Conservation (phyloP, 192 early-diverging fungal species). For the Paraglomus occultum region DNA sequence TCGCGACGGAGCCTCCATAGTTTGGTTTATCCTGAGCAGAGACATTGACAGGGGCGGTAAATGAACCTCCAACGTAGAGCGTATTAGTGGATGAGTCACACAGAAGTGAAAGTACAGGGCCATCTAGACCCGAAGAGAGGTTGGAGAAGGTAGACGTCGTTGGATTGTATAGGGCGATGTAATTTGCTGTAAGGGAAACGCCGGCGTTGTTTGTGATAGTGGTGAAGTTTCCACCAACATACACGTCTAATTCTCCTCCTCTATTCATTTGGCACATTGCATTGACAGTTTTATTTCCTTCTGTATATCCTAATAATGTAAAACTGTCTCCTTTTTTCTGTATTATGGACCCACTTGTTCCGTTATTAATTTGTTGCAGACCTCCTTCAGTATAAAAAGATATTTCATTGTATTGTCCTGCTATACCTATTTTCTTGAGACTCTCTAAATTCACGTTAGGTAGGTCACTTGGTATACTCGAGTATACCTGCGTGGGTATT, state of each 20-base stretch:
- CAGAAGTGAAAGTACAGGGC: constrained; percentile 34
- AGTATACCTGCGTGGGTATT: constrained; percentile 1
- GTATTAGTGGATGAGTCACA: constrained; percentile 35
- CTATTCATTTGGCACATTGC: constrained; percentile 18
- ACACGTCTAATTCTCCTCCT: constrained; percentile 13
- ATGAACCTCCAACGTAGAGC: constrained; percentile 39
- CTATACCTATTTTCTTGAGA: not conserved
- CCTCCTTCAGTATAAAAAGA: not conserved
- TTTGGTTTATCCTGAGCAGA: not conserved
- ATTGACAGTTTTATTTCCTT: constrained; percentile 14
- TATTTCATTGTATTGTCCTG: constrained; percentile 28
- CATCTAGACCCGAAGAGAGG: constrained; percentile 35
- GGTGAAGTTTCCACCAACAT: constrained; percentile 27
- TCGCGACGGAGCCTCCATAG: constrained; percentile 38
- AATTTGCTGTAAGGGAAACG: constrained; percentile 5
- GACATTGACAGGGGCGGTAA: constrained; percentile 30
- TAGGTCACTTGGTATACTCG: not conserved
- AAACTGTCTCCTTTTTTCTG: not conserved
- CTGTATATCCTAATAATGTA: constrained; percentile 8
- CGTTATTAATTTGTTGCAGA: not conserved
- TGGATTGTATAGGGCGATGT: constrained; percentile 22
- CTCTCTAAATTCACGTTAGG: constrained; percentile 8
- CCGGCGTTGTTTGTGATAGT: not conserved
- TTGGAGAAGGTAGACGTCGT: not conserved
- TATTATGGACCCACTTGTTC: constrained; percentile 3